Conservation (phyloP, 352 stramenopile genomes). For the Phytophthora meadii region DNA sequence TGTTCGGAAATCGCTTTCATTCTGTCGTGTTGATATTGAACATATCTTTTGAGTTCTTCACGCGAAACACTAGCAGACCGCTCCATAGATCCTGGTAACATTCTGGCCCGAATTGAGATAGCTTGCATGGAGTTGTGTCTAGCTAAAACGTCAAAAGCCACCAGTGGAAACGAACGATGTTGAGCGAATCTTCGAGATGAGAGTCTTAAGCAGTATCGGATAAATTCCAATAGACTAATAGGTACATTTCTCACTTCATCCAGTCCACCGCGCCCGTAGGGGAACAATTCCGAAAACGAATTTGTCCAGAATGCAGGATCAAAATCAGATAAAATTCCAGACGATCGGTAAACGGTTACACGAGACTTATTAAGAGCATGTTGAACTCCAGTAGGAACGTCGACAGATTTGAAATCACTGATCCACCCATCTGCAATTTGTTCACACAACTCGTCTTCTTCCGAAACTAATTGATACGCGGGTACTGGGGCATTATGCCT, state of each 20-base stretch:
- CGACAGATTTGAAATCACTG: background rate
- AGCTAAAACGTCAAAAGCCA: constrained; percentile 10
- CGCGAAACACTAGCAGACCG: background rate
- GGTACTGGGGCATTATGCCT: background rate
- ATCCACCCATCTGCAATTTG: constrained; percentile 1
- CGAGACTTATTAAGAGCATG: constrained; percentile 1
- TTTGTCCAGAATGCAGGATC: constrained; percentile 20
- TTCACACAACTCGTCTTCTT: constrained; percentile 7
- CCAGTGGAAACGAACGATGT: background rate
- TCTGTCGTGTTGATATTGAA: background rate
- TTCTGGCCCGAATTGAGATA: constrained; percentile 1
- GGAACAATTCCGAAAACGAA: constrained; percentile 13
- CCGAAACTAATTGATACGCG: constrained; percentile 1
- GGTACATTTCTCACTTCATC: constrained; percentile 11
- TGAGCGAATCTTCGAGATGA: background rate
- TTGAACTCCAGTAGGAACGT: background rate
- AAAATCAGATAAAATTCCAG: constrained; percentile 33
- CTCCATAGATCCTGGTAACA: background rate
- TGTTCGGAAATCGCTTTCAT: constrained; percentile 1
- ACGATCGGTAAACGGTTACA: constrained; percentile 16
- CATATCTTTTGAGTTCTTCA: background rate
- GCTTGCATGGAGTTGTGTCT: background rate
- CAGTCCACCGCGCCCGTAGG: constrained; percentile 25
- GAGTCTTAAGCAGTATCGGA: constrained; percentile 5
- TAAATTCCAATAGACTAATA: constrained; percentile 7